Base-by-base conservation (phyloP, 495 filamentous ascomycete species). In the Talaromyces liani region DNA sequence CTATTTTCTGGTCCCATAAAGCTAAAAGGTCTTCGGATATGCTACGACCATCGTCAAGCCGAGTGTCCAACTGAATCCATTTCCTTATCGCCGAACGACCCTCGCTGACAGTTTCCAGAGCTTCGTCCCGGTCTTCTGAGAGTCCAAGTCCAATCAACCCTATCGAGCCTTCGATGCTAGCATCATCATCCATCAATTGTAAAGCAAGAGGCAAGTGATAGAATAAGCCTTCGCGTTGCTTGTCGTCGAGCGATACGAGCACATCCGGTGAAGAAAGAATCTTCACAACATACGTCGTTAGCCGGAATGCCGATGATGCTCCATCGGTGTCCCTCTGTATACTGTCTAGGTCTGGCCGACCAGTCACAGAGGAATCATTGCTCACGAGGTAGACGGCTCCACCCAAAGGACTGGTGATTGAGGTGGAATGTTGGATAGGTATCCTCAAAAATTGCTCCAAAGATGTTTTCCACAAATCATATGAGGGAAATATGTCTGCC, bases 331-430 rank as follows among this genome's bases (percentile, higher is more conserved):
- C 92, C 47, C 87, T 75, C 25, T 78, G 67, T 22, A 82, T 65
- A 29, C 54, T 69, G 57, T 75, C 66, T 64, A 71, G 61, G 63
- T 67, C 31, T 61, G 71, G 47, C 58, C 61, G 58, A 45, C 69
- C 70, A 6, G 69, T 65, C 4, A 70, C 68, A 9, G 78, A 57
- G 57, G 70, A 29, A 22, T 77, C 31, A 47, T 64, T 57, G 47
- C 83, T 71, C 0, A 88, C 79, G 5, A 97, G 72, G 65, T 89
- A 85, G 31, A 93, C 84, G 10, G 82, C 82, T 14, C 91, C 91
- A 6, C 83, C 84, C 22, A 97, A 72, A 9, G 84, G 80, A 69
- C 86, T 91, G 5, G 88, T 89, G 7, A 95, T 81, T 8, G 90
- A 84, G 6, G 92, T 71, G 8, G 89, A 87, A 14, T 79, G 75